Percentiles rank a stretch among this genome's conserved stretches.
Evolutionary conservation across 345 rosid species (phyloP).

Genomic region (Hevea brasiliensis): DNA sequence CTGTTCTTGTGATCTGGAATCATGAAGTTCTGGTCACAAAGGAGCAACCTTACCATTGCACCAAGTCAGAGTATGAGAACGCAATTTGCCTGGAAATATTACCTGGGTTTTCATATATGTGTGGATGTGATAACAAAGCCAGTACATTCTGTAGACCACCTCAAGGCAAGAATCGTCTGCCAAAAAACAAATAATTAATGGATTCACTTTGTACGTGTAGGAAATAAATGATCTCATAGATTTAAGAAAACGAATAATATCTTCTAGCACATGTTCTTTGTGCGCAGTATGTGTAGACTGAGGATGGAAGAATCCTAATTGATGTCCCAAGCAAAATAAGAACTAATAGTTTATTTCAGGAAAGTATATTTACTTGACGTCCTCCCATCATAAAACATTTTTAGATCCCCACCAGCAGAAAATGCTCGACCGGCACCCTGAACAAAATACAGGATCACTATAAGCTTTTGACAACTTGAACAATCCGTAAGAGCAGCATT

Average conservation of each 20-base stretch:
- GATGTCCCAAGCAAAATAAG: background rate
- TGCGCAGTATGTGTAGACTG: background rate
- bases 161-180: conserved; percentile 90
- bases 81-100: background rate
- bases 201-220: background rate
- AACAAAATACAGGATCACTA: conserved; percentile 1
- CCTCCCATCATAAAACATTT: conserved; percentile 79
- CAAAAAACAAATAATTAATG: conserved; percentile 12
- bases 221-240: conserved; percentile 9
- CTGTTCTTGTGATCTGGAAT: too few relatives aligned
- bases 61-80: too few relatives aligned
- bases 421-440: conserved; percentile 93
- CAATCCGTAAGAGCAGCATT: background rate
- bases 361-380: conserved; percentile 54
- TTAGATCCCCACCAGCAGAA: conserved; percentile 96
- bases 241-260: background rate
- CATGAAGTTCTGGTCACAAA: too few relatives aligned
- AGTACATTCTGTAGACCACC: conserved; percentile 92
- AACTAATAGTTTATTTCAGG: conserved; percentile 2
- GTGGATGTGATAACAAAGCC: conserved; percentile 93
- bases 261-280: background rate
- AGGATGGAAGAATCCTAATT: background rate
- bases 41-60: too few relatives aligned
- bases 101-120: conserved; percentile 84
- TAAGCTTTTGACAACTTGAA: conserved; percentile 1